A percentile compares a stretch with the other conserved stretches of the same genome.
Evolutionary conservation across 108 stramenopile genomes (phyloP).

Genomic region (Fragilariopsis cylindrus): DNA sequence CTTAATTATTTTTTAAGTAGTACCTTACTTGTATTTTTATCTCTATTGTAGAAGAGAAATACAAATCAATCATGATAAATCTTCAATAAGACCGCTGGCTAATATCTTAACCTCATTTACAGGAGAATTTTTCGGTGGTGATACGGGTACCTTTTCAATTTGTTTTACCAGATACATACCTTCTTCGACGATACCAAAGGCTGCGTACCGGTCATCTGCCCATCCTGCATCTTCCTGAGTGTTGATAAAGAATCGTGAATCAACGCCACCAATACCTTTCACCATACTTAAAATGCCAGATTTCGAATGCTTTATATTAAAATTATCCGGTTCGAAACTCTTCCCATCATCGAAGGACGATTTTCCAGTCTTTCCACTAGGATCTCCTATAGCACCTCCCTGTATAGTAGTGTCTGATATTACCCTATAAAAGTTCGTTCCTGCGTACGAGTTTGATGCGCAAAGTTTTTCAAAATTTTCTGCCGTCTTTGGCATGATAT

Average conservation of each 20-base stretch:
- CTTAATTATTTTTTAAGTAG: too few species aligned
- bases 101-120: constrained; percentile 52
- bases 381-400: constrained; percentile 67
- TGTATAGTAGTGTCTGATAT: constrained; percentile 64
- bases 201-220: constrained; percentile 77
- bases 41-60: too few species aligned
- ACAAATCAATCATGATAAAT: too few species aligned
- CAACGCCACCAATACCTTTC: constrained; percentile 37
- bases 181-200: constrained; percentile 67
- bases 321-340: constrained; percentile 68
- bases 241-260: constrained; percentile 74
- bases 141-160: constrained; percentile 61
- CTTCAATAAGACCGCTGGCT: constrained; percentile 24
- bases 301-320: constrained; percentile 57
- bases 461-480: constrained; percentile 62
- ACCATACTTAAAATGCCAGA: constrained; percentile 58
- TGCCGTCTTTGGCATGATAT: constrained; percentile 57
- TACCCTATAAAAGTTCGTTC: constrained; percentile 63
- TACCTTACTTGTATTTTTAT: too few species aligned
- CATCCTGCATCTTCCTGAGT: constrained; percentile 64
- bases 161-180: constrained; percentile 52
- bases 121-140: constrained; percentile 64
- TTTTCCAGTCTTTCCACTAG: constrained; percentile 41
- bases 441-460: constrained; percentile 50
- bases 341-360: constrained; percentile 41